Evolutionary conservation across 202 grass and related monocot species (phyloP).

Genomic region (Carex arenaria): DNA sequence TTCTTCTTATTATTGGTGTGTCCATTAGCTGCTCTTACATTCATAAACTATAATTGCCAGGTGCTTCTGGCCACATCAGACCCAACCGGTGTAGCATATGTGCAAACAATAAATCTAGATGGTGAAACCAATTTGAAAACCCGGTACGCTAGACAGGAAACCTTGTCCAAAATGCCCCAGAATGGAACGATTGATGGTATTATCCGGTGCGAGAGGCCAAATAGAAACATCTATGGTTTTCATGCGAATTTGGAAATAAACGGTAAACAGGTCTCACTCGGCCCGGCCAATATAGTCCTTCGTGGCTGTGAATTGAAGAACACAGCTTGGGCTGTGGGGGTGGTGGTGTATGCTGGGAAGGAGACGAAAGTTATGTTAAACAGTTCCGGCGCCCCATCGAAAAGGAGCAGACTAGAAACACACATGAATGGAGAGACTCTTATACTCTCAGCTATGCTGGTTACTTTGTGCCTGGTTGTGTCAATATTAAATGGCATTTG

Average conservation of each 20-base stretch:
- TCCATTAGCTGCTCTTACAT: neutral
- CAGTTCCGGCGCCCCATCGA: slow-evolving; percentile 60
- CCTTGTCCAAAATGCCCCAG: slow-evolving; percentile 43
- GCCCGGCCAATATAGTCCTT: slow-evolving; percentile 80
- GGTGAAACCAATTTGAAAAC: slow-evolving; percentile 89
- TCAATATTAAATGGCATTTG: slow-evolving; percentile 59
- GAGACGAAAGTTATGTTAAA: slow-evolving; percentile 98
- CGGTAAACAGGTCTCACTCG: slow-evolving; percentile 49
- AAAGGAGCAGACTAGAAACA: slow-evolving; percentile 62
- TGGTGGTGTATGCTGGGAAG: slow-evolving; percentile 72
- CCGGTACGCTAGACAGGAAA: slow-evolving; percentile 90
- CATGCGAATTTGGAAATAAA: slow-evolving; percentile 69
- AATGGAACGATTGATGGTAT: slow-evolving; percentile 15
- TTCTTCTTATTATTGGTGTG: neutral
- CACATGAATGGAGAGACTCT: slow-evolving; percentile 79
- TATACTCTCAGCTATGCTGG: slow-evolving; percentile 63
- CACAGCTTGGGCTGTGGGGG: slow-evolving; percentile 58
- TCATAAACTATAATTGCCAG: slow-evolving; percentile 2
- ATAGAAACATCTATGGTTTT: slow-evolving; percentile 84
- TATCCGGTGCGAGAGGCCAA: slow-evolving; percentile 64
- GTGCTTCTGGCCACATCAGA: slow-evolving; percentile 65
- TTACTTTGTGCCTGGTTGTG: slow-evolving; percentile 55
- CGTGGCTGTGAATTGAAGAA: slow-evolving; percentile 89
- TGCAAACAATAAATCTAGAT: slow-evolving; percentile 87
- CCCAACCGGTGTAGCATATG: slow-evolving; percentile 63